A percentile compares a stretch with the other conserved stretches of the same genome.
Evolutionary conservation across 495 filamentous ascomycete genomes (phyloP).

Genomic region (Chaetomidium leptoderma): DNA sequence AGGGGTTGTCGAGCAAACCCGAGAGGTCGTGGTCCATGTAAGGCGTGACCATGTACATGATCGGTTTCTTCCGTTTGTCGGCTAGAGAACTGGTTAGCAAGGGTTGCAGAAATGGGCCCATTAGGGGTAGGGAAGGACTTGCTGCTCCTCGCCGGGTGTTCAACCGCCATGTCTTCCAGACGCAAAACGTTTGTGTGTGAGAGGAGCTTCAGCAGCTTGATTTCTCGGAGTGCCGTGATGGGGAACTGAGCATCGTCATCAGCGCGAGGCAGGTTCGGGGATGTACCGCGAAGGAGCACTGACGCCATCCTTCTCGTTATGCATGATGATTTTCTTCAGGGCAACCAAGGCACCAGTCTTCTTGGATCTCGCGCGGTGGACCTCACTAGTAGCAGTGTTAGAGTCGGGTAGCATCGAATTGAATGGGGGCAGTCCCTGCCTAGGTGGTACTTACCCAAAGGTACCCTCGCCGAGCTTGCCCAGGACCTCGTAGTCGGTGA

Average conservation of each 20-base stretch:
- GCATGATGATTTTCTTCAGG: conserved; percentile 91
- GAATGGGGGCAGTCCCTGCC: no score
- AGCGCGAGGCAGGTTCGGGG: background rate
- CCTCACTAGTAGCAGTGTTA: conserved; percentile 57
- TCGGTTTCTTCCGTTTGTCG: conserved; percentile 76
- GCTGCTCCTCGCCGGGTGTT: conserved; percentile 64
- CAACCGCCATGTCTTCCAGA: conserved; percentile 94
- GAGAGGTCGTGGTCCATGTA: conserved; percentile 99
- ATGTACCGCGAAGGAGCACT: conserved; percentile 25
- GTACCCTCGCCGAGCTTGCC: conserved; percentile 96
- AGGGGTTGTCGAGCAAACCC: conserved; percentile 89
- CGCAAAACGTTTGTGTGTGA: conserved; percentile 83
- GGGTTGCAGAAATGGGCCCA: background rate
- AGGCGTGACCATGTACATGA: conserved; percentile 97
- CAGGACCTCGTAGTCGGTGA: conserved; percentile 80
- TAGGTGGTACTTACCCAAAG: conserved; percentile 84
- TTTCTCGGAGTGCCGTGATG: conserved; percentile 77
- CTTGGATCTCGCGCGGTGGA: conserved; percentile 80
- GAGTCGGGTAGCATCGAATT: background rate
- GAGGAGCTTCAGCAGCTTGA: conserved; percentile 93
- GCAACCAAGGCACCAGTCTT: conserved; percentile 70
- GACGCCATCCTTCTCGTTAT: conserved; percentile 79
- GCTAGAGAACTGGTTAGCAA: conserved; percentile 33
- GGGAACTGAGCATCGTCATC: conserved; percentile 53
- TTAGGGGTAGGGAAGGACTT: conserved; percentile 21